Base-by-base conservation (phyloP, 768 basidiomycete species). In the Trametes punicea region DNA sequence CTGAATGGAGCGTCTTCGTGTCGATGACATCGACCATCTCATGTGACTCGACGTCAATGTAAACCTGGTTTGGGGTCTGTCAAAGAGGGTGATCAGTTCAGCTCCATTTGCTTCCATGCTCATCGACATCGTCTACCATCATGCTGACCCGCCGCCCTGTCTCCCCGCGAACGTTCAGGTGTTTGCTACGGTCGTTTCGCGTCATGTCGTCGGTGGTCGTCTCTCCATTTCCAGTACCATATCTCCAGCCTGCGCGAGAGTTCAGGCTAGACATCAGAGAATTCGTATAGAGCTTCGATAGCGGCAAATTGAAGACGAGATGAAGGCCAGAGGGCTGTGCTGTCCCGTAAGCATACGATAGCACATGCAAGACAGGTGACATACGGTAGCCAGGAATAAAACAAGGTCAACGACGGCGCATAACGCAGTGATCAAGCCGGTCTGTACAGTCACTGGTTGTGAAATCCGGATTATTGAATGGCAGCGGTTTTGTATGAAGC, bases 221-320 rank as follows among this genome's bases (percentile, higher is more conserved):
- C 29, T 54, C 58, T 44, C 60, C 60, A 51, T 51, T 58, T 10
- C 41, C 40, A 20, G 44, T 58, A 4, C 65, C 62, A 48, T 65
- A 63, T 50, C 59, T 67, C 71, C 70, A 73, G 29, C 66, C 70
- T 6, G 66, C 66, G 16, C 74, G 70, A 1, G 73, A 70, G 60
- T 74, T 75, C 48, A 75, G 45, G 49, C 68, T 72, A 16, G 73
- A 74, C 70, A 75, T 67, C 21, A 75, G 60, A 0, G 71, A 71
- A 61, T 73, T 74, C 29, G 71, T 71, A 56, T 74, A 74, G 15
- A 74, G 57, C 63, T 74, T 74, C 13, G 71, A 69, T 7, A 74
- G 66, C 0, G 73, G 71, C 6, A 74, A 47, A 51, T 72, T 72
- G 62, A 74, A 73, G 8, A 69, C 52, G 2, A 74, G 63, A 48